Evolutionary conservation across 805 yeast species (phyloP).

Genomic region (Kuraishia borneana): DNA sequence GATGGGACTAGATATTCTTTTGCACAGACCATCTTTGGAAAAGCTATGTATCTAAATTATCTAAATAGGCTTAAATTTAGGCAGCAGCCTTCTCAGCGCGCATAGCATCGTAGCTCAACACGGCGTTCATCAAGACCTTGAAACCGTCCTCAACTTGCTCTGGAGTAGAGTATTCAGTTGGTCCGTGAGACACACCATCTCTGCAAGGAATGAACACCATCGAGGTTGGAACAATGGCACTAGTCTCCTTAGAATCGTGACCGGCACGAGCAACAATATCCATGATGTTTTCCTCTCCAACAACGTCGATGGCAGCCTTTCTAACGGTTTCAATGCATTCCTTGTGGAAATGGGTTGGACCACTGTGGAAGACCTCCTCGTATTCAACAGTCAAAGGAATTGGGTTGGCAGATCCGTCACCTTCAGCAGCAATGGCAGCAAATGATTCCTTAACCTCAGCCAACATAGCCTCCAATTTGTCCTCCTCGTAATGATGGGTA

Average conservation of each 20-base stretch:
- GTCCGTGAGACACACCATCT: conserved; percentile 59
- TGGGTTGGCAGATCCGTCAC: conserved; percentile 15
- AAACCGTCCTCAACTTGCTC: conserved; percentile 53
- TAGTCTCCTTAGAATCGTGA: conserved; percentile 58
- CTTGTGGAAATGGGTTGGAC: conserved; percentile 45
- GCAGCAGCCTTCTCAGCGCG: conserved; percentile 9
- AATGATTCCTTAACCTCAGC: conserved; percentile 20
- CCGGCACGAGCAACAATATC: conserved; percentile 61
- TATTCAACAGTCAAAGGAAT: conserved; percentile 25
- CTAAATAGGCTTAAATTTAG: neutral
- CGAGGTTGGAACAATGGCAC: conserved; percentile 48
- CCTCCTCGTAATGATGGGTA: conserved; percentile 42
- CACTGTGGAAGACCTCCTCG: conserved; percentile 33
- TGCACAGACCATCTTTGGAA: conserved; percentile 1
- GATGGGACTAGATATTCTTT: conserved; percentile 1
- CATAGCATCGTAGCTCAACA: conserved; percentile 25
- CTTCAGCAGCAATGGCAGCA: conserved; percentile 22
- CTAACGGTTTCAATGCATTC: conserved; percentile 38
- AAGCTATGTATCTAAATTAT: conserved; percentile 1
- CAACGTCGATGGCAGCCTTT: conserved; percentile 37
- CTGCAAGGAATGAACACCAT: conserved; percentile 65
- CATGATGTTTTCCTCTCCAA: conserved; percentile 29
- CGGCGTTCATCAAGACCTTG: conserved; percentile 40
- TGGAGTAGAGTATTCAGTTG: conserved; percentile 53
- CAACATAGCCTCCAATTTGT: conserved; percentile 22